A percentile compares a stretch with the other conserved stretches of the same genome.
These are phyloP conservation scores for Gossypium ekmanianum DNA, from an alignment of 345 rosid species.

Conservation along the genomic window DNA sequence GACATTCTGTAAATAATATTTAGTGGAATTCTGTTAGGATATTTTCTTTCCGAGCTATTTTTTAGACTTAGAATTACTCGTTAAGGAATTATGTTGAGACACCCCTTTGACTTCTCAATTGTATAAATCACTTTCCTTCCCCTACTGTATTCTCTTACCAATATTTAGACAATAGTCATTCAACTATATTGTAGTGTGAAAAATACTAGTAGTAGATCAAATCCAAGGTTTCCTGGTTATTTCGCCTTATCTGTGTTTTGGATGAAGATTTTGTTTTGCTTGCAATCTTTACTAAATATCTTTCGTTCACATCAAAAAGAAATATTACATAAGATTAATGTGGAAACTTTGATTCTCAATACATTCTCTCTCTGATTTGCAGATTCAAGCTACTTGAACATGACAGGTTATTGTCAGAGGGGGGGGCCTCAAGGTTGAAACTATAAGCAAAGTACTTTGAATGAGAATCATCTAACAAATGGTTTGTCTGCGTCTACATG, in stretches of 20 bases:
- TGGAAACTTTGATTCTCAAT: slow-evolving; percentile 6
- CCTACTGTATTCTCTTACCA: slow-evolving; percentile 3
- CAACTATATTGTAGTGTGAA: slow-evolving; percentile 12
- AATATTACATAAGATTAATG: not conserved
- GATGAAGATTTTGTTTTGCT: not conserved
- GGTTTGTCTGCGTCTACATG: slow-evolving; percentile 7
- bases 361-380: not conserved
- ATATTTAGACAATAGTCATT: not conserved
- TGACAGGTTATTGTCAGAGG: not conserved
- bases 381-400: not conserved
- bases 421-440: slow-evolving; percentile 17
- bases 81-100: slow-evolving; percentile 13
- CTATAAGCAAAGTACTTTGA: slow-evolving; percentile 6
- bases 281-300: not conserved
- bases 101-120: slow-evolving; percentile 17
- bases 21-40: slow-evolving; percentile 17
- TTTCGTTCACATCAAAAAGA: not conserved
- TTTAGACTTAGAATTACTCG: slow-evolving; percentile 18
- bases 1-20: slow-evolving; percentile 22
- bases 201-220: not conserved
- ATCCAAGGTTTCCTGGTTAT: not conserved
- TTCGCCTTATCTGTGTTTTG: not conserved
- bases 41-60: slow-evolving; percentile 18
- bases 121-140: slow-evolving; percentile 11
- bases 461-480: not conserved